Base-by-base conservation (phyloP, 1,139 yeast species). In the Protomyces lactucae-debilis region DNA sequence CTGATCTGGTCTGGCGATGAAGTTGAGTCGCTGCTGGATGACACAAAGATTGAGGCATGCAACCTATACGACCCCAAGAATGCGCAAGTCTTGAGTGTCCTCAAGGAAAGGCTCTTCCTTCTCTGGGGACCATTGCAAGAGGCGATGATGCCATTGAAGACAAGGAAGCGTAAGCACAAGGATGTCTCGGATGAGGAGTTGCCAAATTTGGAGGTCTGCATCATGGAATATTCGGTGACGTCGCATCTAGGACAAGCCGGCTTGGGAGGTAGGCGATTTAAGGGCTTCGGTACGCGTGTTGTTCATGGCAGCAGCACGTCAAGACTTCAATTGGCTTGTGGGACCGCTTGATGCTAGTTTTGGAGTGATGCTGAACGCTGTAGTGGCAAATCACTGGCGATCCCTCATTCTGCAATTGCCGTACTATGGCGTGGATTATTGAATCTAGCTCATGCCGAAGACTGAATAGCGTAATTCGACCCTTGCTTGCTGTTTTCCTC, bases 1-100 rank as follows among this genome's bases (percentile, higher is more conserved):
- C 35, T 64, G 52, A 64, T 61, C 32, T 57, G 60, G 39, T 52
- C 55, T 28, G 66, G 64, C 23, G 66, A 64, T 23, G 66, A 64
- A 12, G 39, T 60, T 18, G 61, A 59, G 40, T 37, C 53, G n/a
- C 52, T 64, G 6, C 39, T 64, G 51, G 48, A 43, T 9, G 64
- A 59, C 10, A 25, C 16, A 12, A 66, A 61, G 16, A 36, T 55
- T 8, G 56, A 39, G 35, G 57, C 60, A 18, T 64, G 57, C 36
- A 54, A 57, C 48, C 51, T 64, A 6, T 43, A 57, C 23, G 55
- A 46, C 10, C 55, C 55, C 12, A 60, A 52, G 40, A 61, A 59
- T 46, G 48, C 25, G 32, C 39, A 21, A 12, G 61, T 52, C 40
- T 55, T 64, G 9, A 37, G 14, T 14, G 28, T 52, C 3, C 37